Base-by-base conservation (phyloP, 768 basidiomycete genomes). In the Lanmaoa pseudosensibilis region DNA sequence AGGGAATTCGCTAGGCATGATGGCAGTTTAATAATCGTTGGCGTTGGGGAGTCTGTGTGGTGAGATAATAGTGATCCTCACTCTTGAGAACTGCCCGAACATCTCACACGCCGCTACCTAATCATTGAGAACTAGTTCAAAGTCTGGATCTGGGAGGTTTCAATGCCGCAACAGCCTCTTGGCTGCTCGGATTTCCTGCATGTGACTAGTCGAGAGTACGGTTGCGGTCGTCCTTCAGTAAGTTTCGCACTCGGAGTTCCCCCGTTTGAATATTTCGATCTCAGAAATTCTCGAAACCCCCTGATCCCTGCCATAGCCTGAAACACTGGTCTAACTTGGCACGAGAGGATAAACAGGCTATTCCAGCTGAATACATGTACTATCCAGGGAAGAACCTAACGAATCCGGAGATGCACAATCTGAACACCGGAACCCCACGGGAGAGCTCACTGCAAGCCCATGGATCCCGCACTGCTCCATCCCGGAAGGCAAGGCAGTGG, bases 1-100 rank as follows among this genome's bases (percentile, higher is more conserved):
- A 45, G 77, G 78, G 56, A 87, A 88, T 49, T 50, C 16, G 41
- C 44, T 33, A 21, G 55, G 48, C 69, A 71, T 69, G 52, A 36
- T 50, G 37, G 18, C 18, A 16, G 4, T 33, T 54, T 25, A 11
- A 54, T 8, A 30, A 7, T 30, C 27, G 27, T 30, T 8, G 27
- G 27, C 27, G 37, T 19, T 23, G 36, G 13, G 27, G 21, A 16
- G 15, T 10, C 16, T 19, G 19, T 16, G 15, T 16, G 11, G n/a
- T 10, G 37, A 38, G 37, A 4, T 5, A 30, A n/a, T n/a, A n/a
- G n/a, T 30, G 27, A 30, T 30, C 27, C 27, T n/a, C 8, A n/a
- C 7, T 10, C 33, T 5, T 50, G 51, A 50, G 33, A 52, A 25
- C 33, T 23, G 23, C 33, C 16, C 11, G 23, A 4, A 34, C 15